phyloP scores from a whole-genome alignment of 1,284 basidiomycete genomes.

The Trametes polyzona region DNA sequence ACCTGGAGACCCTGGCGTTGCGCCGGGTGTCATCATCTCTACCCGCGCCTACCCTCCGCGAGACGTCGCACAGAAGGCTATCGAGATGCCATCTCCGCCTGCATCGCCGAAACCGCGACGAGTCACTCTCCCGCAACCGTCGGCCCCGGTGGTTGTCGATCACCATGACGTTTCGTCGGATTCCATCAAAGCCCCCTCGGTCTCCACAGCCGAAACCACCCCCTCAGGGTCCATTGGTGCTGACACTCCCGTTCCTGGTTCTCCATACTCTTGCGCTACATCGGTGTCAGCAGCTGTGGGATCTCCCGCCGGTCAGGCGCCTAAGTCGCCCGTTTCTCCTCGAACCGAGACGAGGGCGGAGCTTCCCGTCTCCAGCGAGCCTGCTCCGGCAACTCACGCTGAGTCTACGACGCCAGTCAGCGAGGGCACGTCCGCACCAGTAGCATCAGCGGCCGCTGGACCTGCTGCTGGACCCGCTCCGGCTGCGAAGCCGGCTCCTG shows the following conservation, averaged over 20 bases:
- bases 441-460: constrained; percentile 35
- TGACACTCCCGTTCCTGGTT: constrained; percentile 54
- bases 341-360: constrained; percentile 16
- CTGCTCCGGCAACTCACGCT: constrained; percentile 7
- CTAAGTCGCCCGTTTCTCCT: constrained; percentile 24
- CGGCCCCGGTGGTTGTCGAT: not conserved
- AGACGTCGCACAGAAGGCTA: constrained; percentile 54
- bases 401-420: constrained; percentile 26
- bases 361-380: constrained; percentile 2
- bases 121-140: constrained; percentile 4
- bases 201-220: constrained; percentile 43
- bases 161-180: constrained; percentile 20
- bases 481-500: constrained; percentile 36
- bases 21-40: constrained; percentile 71
- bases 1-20: constrained; percentile 59
- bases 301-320: constrained; percentile 24
- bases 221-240: constrained; percentile 46
- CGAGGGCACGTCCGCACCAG: constrained; percentile 20
- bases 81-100: constrained; percentile 55
- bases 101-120: constrained; percentile 27
- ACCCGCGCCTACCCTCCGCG: constrained; percentile 60
- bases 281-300: constrained; percentile 50
- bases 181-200: constrained; percentile 28
- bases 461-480: no score
- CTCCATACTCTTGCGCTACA: constrained; percentile 63